These are phyloP conservation scores for Copromyces sp. DNA, from an alignment of 495 filamentous ascomycete genomes.

Conservation along the genomic window DNA sequence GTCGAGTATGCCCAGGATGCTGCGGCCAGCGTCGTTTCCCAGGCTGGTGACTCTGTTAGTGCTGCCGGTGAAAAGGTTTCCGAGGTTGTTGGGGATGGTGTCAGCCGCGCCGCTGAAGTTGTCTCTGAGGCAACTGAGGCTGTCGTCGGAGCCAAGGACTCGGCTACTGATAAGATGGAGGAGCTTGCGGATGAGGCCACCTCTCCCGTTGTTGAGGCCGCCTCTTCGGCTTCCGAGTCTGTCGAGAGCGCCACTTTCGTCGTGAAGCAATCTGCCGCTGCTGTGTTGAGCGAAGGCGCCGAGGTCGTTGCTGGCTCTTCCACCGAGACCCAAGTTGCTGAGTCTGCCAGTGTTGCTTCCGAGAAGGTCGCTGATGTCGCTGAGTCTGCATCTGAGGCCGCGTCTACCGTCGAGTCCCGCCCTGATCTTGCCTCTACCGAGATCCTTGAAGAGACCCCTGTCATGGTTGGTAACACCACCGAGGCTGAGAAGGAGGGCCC, in stretches of 20 bases:
- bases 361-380: constrained; percentile 8
- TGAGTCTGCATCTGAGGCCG: constrained; percentile 12
- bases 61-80: constrained; percentile 11
- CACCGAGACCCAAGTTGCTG: neutral
- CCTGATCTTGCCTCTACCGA: constrained; percentile 14
- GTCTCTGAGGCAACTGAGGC: constrained; percentile 2
- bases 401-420: constrained; percentile 3
- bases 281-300: neutral
- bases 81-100: constrained; percentile 14
- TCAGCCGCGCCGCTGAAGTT: constrained; percentile 6
- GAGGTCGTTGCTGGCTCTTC: neutral
- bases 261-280: neutral
- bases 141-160: constrained; percentile 8
- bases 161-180: constrained; percentile 10
- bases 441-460: constrained; percentile 15
- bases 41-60: constrained; percentile 2
- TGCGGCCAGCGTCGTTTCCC: constrained; percentile 8
- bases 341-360: constrained; percentile 1
- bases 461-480: constrained; percentile 17
- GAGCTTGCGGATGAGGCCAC: constrained; percentile 5
- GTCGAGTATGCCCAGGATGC: constrained; percentile 19
- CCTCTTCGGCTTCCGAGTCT: neutral
- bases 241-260: neutral
- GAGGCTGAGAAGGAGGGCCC: constrained; percentile 39
- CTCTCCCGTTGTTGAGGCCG: constrained; percentile 2